Base-by-base conservation (phyloP, 257 asterid genomes). In the Nicotiana knightiana region DNA sequence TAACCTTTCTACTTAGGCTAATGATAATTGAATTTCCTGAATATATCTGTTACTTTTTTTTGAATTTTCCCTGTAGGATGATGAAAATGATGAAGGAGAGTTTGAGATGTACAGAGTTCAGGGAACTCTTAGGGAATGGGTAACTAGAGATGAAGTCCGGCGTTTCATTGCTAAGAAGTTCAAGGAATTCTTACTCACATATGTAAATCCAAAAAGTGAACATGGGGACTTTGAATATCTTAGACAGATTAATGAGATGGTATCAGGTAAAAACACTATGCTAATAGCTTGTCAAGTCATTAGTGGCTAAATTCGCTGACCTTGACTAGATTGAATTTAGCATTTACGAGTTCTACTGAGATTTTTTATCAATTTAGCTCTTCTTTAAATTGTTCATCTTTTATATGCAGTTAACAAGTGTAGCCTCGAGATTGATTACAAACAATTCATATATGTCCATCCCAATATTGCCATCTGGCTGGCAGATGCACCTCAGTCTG, bases 81-180 rank as follows among this genome's bases (percentile, higher is more conserved):
- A 93, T 5, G 99, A 96, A 61, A 90, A 94, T 65, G 98, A 92
- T 53, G 97, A 91, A 83, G 94, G 89, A 11, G 98, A 93, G 86
- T 87, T 85, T 92, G 98, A 95, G 76, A 92, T 94, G 97, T 93
- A 96, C 85, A 89, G 90, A 82, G 97, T 96, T 83, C 98, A 94
- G 87, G 98, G 99, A 83, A 93, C 99, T 59, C 93, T 94, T 54
- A 91, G 98, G 87, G 99, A 96, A 87, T 96, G 98, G 99, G 99
- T 96, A 80, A 94, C 99, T 77, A 92, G 99, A 85, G 99, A 96
- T 96, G 99, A 96, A 89, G 97, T 96, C 33, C 90, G 98, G 84
- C 95, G 97, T 46, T 96, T 96, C 90, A 94, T 96, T 82, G 99
- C 91, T 9, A 93, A 89, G 89, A 94, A 93, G 82, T 94, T 96